A percentile compares a stretch with the other conserved stretches of the same genome.
These are phyloP conservation scores for Cytospora piceae DNA, from an alignment of 2,329 filamentous ascomycete genomes.

Conservation along the genomic window DNA sequence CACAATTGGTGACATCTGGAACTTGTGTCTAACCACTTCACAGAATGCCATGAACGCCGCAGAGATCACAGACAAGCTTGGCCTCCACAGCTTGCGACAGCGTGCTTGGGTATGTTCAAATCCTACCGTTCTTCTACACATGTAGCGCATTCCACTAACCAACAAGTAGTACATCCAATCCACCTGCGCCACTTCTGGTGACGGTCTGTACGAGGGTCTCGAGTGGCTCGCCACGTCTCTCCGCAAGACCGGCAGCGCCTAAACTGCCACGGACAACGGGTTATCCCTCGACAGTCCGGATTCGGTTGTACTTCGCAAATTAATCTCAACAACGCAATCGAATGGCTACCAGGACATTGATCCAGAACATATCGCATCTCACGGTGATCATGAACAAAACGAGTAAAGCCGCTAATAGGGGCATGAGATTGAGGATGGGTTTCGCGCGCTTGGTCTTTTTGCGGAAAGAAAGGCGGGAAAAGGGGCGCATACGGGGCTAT, in stretches of 20 bases:
- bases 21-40: constrained; percentile 36
- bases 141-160: constrained; percentile 23
- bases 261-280: constrained; percentile 46
- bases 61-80: constrained; percentile 99
- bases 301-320: constrained; percentile 63
- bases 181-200: constrained; percentile 97
- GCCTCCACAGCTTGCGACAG: constrained; percentile 97
- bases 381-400: constrained; percentile 34
- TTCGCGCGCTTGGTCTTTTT: constrained; percentile 37
- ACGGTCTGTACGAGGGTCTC: constrained; percentile 99
- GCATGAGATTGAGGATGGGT: constrained; percentile 33
- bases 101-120: constrained; percentile 87
- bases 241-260: constrained; percentile 69
- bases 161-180: constrained; percentile 90
- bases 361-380: constrained; percentile 45
- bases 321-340: constrained; percentile 58
- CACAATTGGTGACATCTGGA: background rate
- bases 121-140: constrained; percentile 4
- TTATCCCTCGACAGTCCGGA: constrained; percentile 49
- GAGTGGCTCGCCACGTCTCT: constrained; percentile 87
- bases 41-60: constrained; percentile 99
- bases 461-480: constrained; percentile 33
- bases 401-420: constrained; percentile 33
- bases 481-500: constrained; percentile 42
- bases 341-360: constrained; percentile 49